A percentile compares a stretch with the other conserved stretches of the same genome.
Evolutionary conservation across 2,329 filamentous ascomycete species (phyloP).

Genomic region (Dothistroma septosporum): DNA sequence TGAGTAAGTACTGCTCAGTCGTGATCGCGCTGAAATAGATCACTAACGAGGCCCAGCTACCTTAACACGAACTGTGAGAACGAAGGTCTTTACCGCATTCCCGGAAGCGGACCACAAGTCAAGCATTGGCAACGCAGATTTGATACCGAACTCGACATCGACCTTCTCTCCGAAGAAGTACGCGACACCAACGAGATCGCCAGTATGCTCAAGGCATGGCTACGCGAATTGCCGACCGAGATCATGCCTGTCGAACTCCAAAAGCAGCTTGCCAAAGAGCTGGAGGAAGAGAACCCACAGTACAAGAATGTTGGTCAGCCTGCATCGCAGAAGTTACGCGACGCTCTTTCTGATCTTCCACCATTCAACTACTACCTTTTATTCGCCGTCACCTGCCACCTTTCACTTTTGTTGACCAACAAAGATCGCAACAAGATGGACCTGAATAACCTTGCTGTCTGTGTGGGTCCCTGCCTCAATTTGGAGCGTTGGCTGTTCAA

Average conservation of each 20-base stretch:
- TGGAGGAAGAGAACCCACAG: slow-evolving; percentile 74
- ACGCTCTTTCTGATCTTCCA: slow-evolving; percentile 88
- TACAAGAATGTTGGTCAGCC: slow-evolving; percentile 54
- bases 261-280: slow-evolving; percentile 72
- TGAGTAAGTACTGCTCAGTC: slow-evolving; percentile 53
- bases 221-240: slow-evolving; percentile 90
- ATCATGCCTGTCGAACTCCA: slow-evolving; percentile 84
- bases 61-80: slow-evolving; percentile 93
- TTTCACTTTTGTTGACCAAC: slow-evolving; percentile 85
- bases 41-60: slow-evolving; percentile 52
- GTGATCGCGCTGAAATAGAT: not conserved
- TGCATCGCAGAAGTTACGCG: slow-evolving; percentile 80
- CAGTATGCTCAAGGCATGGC: slow-evolving; percentile 94
- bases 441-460: slow-evolving; percentile 90
- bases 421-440: slow-evolving; percentile 98
- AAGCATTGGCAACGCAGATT: slow-evolving; percentile 92
- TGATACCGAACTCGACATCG: slow-evolving; percentile 75
- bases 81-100: slow-evolving; percentile 87
- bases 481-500: slow-evolving; percentile 94
- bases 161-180: slow-evolving; percentile 81
- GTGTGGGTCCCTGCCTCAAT: slow-evolving; percentile 95
- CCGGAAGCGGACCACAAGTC: slow-evolving; percentile 83
- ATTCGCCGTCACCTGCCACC: slow-evolving; percentile 94
- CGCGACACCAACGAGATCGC: slow-evolving; percentile 97
- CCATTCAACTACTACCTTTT: slow-evolving; percentile 97